phyloP scores from a whole-genome alignment of 2,329 filamentous ascomycete genomes.

The Lasiodiplodia sp. region DNA sequence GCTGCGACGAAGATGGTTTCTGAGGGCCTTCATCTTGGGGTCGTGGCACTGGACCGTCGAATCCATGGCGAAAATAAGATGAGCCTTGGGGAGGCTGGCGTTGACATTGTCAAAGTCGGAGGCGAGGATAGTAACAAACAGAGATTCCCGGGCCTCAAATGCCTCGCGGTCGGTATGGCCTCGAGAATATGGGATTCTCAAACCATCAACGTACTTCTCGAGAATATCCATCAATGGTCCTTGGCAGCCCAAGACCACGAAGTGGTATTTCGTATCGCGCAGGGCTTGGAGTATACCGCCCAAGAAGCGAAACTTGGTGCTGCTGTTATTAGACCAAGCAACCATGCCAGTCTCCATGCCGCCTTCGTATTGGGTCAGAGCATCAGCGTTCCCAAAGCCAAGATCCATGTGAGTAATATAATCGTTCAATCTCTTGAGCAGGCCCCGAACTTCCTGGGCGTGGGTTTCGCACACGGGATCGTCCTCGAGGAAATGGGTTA shows the following conservation, averaged over 20 bases:
- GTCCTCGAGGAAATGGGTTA: conserved; percentile 12
- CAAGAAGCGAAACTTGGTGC: conserved; percentile 48
- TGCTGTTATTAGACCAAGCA: conserved; percentile 36
- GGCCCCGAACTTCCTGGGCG: background rate
- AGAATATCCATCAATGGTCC: conserved; percentile 42
- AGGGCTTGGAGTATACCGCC: conserved; percentile 40
- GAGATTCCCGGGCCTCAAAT: conserved; percentile 3
- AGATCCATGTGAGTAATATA: conserved; percentile 26
- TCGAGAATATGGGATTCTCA: conserved; percentile 27
- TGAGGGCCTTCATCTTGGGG: background rate
- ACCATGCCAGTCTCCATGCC: conserved; percentile 22
- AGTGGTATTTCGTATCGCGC: conserved; percentile 34
- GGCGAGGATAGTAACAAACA: conserved; percentile 30
- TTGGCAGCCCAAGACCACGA: conserved; percentile 42
- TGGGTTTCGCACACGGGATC: background rate
- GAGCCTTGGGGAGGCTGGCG: conserved; percentile 37
- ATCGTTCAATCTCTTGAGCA: conserved; percentile 14
- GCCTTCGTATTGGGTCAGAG: conserved; percentile 34
- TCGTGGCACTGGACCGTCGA: conserved; percentile 35
- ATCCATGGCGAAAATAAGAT: conserved; percentile 53
- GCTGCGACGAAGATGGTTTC: conserved; percentile 2
- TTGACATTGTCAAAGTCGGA: conserved; percentile 29
- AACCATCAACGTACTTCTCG: conserved; percentile 41
- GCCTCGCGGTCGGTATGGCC: conserved; percentile 10
- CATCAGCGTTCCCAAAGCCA: conserved; percentile 10